phyloP scores from a whole-genome alignment of 2,329 filamentous ascomycete genomes.

The Diaporthe sp. region DNA sequence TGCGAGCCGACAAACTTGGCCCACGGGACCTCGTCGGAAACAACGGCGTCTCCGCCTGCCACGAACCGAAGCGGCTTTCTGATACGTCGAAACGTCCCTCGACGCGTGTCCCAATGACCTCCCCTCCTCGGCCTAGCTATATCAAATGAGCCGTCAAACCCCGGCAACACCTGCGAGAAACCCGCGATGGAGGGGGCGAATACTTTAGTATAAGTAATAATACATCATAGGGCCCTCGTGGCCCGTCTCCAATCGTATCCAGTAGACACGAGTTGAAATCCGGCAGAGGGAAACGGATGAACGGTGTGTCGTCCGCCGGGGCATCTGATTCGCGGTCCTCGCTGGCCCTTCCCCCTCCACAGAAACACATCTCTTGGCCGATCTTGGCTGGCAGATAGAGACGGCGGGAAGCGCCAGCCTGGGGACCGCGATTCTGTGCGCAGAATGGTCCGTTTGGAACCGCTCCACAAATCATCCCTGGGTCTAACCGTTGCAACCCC shows the following conservation, averaged over 20 bases:
- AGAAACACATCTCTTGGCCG: conserved; percentile 24
- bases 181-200: not conserved
- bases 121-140: too few species aligned
- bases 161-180: not conserved
- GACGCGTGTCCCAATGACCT: not conserved
- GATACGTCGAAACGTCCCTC: not conserved
- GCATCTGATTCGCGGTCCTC: conserved; percentile 6
- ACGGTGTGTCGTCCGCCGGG: not conserved
- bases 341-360: not conserved
- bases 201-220: not conserved
- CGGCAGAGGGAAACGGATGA: not conserved
- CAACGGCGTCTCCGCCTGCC: not conserved
- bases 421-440: not conserved
- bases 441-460: not conserved
- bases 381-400: conserved; percentile 27
- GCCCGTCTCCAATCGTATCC: not conserved
- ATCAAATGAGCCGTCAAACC: too few species aligned
- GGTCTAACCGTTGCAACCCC: not conserved
- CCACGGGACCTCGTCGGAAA: not conserved
- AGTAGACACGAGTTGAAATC: not conserved
- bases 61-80: not conserved
- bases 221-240: not conserved
- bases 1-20: not conserved
- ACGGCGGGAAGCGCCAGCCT: not conserved
- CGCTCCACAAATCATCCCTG: conserved; percentile 11